Evolutionary conservation across 306 rosid species (phyloP), one percentile per base, ranked within the genome.

Genomic region (Rubus idaeus): DNA sequence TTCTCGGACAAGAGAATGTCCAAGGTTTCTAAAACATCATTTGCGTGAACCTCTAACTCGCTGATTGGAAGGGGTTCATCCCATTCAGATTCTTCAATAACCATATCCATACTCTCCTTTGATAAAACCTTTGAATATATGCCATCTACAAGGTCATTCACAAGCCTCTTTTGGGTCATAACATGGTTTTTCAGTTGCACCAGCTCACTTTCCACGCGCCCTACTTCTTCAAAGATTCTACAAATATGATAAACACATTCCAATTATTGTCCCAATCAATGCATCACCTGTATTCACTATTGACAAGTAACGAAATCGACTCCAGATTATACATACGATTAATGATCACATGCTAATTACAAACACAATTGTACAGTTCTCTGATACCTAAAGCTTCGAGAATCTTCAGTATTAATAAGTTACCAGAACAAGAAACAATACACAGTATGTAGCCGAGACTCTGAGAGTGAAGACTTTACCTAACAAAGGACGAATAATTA

Each of bases 161-260:
- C 84, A 49, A 84, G 85, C 45, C 41, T 71, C 74, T 84, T 83
- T 63, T 91, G 98, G n/a, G 87, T 83, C 23, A 52, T 66, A 56
- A 90, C 74, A 83, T 89, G 85, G 39, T 78, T 79, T 81, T 89
- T 86, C 77, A 91, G 89, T 77, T 89, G 84, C 79, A 65, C 62
- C 78, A 91, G 74, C 80, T 90, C 96, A 69, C 69, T 84, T 70
- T 86, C 84, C 80, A 90, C 86, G 47, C 55, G 80, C 78, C 82
- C 80, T 71, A 79, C 90, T 80, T 86, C 85, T 71, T 88, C 84
- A 40, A 88, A 84, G 63, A 90, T 79, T 78, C 97, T 94, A 87
- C 84, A 78, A 41, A 66, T 16, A 71, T 14, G 16, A 80, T n/a
- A 58, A 58, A n/a, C 40, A 39, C 56, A 52, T 65, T 41, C 77